Conservation (phyloP, 257 asterid genomes). For the Solanum gracilifrons region DNA sequence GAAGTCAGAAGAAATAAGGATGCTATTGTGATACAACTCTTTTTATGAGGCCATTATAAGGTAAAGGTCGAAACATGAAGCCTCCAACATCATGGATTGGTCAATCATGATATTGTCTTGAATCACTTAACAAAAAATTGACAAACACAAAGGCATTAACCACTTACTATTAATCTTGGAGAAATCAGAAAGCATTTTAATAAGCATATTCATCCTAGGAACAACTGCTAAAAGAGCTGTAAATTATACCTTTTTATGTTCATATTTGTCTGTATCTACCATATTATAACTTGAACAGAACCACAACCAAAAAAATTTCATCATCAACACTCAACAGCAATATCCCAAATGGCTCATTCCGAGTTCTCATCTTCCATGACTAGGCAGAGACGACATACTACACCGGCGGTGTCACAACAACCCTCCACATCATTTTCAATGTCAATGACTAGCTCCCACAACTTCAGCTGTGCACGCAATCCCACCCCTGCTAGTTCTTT, state of each 20-base stretch:
- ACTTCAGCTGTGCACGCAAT: too few relatives aligned
- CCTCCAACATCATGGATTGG: too few relatives aligned
- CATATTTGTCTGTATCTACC: background rate
- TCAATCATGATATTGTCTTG: background rate
- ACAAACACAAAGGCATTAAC: background rate
- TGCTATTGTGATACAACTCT: too few relatives aligned
- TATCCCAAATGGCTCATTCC: background rate
- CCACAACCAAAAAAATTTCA: background rate
- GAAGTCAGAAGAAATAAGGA: too few relatives aligned
- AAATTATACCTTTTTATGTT: background rate
- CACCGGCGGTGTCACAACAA: constrained; percentile 29
- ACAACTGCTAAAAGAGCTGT: background rate
- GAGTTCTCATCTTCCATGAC: background rate
- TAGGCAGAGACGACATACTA: constrained; percentile 23
- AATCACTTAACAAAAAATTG: background rate
- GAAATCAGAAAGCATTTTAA: background rate
- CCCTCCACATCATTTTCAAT: constrained; percentile 34
- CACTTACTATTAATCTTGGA: background rate
- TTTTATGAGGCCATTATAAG: too few relatives aligned
- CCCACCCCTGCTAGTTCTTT: constrained; percentile 54
- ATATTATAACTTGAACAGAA: background rate
- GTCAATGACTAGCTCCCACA: constrained; percentile 27
- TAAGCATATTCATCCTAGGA: background rate
- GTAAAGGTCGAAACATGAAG: too few relatives aligned
- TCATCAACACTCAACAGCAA: background rate